Evolutionary conservation across 768 basidiomycete species (phyloP).

Genomic region (Rhizopogon roseolus): DNA sequence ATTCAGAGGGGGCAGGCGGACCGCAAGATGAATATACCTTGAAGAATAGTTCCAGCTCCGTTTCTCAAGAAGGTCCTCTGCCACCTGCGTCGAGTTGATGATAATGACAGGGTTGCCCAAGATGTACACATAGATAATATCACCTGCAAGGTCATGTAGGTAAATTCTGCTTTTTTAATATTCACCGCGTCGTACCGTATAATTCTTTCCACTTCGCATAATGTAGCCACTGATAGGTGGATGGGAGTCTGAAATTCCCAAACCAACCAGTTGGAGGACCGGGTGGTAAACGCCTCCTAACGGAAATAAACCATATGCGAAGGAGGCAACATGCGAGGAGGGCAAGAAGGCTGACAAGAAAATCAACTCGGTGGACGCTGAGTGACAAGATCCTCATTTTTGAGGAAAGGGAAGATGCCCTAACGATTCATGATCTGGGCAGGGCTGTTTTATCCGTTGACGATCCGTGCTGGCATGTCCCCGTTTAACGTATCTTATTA

Average conservation of each 20-base stretch:
- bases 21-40: slow-evolving; percentile 8
- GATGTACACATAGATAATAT: slow-evolving; percentile 39
- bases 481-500: slow-evolving; percentile 2
- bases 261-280: slow-evolving; percentile 38
- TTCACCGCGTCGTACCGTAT: slow-evolving; percentile 29
- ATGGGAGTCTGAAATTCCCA: slow-evolving; percentile 28
- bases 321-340: slow-evolving; percentile 10
- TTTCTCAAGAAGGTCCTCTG: slow-evolving; percentile 42
- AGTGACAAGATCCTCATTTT: background rate
- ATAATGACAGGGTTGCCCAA: slow-evolving; percentile 44
- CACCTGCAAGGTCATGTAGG: slow-evolving; percentile 26
- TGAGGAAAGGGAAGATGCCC: background rate
- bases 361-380: background rate
- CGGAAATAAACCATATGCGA: slow-evolving; percentile 5
- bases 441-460: background rate
- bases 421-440: background rate
- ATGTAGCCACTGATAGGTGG: slow-evolving; percentile 36
- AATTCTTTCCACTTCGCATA: slow-evolving; percentile 40
- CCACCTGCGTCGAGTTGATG: slow-evolving; percentile 37
- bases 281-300: slow-evolving; percentile 27
- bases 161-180: background rate
- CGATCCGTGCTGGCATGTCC: background rate
- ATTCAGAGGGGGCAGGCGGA: background rate
- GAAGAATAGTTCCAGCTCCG: slow-evolving; percentile 41
- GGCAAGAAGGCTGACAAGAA: background rate